Conservation (phyloP, 495 filamentous ascomycete genomes). For the Aspergillus sclerotiicarbonarius region DNA sequence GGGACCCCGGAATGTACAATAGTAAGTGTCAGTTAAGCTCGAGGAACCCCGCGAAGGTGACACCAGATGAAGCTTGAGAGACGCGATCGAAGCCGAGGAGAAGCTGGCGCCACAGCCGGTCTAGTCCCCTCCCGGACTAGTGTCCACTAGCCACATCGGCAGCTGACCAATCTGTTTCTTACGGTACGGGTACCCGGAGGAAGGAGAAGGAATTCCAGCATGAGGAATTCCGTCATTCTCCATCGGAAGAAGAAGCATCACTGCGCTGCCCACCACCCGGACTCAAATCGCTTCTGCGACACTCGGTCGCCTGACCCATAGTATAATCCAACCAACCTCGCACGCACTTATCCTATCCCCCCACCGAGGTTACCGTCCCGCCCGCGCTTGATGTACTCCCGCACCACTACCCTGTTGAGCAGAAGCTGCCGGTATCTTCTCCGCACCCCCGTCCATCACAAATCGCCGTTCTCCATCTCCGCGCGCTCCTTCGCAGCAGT, state of each 20-base stretch:
- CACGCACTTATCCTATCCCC: neutral
- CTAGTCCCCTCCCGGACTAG: neutral
- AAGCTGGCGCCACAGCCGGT: constrained; percentile 20
- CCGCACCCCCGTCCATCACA: constrained; percentile 28
- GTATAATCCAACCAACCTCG: neutral
- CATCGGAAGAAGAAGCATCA: constrained; percentile 8
- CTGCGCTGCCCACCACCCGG: neutral
- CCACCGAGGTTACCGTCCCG: neutral
- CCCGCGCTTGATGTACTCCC: constrained; percentile 43
- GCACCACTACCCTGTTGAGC: constrained; percentile 39
- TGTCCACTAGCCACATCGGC: neutral
- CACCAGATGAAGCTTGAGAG: neutral
- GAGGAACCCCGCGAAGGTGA: neutral
- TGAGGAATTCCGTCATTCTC: constrained; percentile 15
- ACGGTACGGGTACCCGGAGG: neutral
- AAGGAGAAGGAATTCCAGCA: neutral
- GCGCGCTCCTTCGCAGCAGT: constrained; percentile 40
- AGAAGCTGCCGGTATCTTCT: constrained; percentile 47
- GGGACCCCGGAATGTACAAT: neutral
- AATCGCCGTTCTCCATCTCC: constrained; percentile 38
- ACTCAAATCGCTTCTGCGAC: neutral
- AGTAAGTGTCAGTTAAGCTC: neutral
- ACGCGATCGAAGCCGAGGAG: neutral
- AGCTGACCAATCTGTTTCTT: constrained; percentile 1
- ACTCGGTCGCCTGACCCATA: neutral